Evolutionary conservation across 129 eudicot genomes (phyloP).

Genomic region (Calendula officinalis): DNA sequence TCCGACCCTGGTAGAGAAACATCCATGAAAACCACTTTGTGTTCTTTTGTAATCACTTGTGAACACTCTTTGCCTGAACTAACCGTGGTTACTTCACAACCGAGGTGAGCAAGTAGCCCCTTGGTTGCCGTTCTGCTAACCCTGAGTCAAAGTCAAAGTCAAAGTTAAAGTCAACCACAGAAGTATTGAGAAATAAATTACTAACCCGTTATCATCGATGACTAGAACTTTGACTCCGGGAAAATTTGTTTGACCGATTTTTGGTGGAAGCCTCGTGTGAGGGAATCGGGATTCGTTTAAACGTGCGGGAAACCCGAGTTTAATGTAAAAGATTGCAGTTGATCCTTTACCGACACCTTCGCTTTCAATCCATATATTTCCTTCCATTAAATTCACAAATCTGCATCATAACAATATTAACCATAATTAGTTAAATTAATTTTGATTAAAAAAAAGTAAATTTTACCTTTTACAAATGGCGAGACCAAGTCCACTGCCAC

Average conservation of each 20-base stretch:
- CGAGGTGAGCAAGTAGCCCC: slow-evolving; percentile 78
- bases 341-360: slow-evolving; percentile 95
- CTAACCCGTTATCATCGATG: slow-evolving; percentile 85
- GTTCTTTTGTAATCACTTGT: slow-evolving; percentile 53
- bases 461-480: slow-evolving; percentile 87
- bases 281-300: slow-evolving; percentile 46
- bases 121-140: slow-evolving; percentile 71
- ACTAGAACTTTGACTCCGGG: slow-evolving; percentile 76
- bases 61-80: slow-evolving; percentile 76
- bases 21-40: slow-evolving; percentile 67
- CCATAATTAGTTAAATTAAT: background rate
- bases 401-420: slow-evolving; percentile 32
- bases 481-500: slow-evolving; percentile 93
- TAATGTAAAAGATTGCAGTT: slow-evolving; percentile 64
- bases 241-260: slow-evolving; percentile 50
- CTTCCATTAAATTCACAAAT: slow-evolving; percentile 96
- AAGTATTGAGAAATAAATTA: slow-evolving; percentile 11
- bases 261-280: slow-evolving; percentile 36
- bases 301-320: slow-evolving; percentile 67
- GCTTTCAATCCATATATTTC: slow-evolving; percentile 88
- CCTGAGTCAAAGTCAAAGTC: slow-evolving; percentile 41
- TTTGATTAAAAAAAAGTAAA: background rate
- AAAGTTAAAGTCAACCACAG: background rate
- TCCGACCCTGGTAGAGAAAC: slow-evolving; percentile 46
- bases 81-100: slow-evolving; percentile 72